A percentile compares a stretch with the other conserved stretches of the same genome.
These are phyloP conservation scores for Coniella lustricola DNA, from an alignment of 2,329 filamentous ascomycete genomes.

Conservation along the genomic window DNA sequence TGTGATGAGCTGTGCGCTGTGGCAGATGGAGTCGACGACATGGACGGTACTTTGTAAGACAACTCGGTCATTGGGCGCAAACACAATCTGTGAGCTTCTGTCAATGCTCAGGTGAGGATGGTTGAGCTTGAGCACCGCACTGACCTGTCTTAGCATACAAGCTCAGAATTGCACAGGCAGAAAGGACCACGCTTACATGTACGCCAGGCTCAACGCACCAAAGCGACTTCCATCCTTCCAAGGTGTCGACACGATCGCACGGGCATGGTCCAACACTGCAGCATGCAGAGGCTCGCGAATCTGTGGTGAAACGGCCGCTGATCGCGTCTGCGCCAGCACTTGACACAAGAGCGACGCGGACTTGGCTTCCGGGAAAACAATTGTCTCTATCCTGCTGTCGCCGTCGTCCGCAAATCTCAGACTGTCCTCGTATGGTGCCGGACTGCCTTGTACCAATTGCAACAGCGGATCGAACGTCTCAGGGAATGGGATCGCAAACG, in stretches of 20 bases:
- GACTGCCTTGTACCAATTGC: conserved; percentile 6
- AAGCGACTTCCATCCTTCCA: conserved; percentile 21
- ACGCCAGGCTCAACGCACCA: conserved; percentile 21
- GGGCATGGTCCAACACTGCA: conserved; percentile 19
- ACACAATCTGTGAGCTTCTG: background rate
- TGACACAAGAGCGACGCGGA: conserved; percentile 22
- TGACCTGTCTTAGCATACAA: conserved; percentile 16
- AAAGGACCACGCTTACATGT: conserved; percentile 21
- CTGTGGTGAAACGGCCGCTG: background rate
- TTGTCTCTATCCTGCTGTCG: conserved; percentile 21
- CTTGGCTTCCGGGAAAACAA: conserved; percentile 23
- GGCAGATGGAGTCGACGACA: conserved; percentile 20
- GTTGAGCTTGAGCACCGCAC: conserved; percentile 25
- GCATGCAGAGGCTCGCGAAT: conserved; percentile 16
- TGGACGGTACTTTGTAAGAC: conserved; percentile 19
- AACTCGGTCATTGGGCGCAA: conserved; percentile 10
- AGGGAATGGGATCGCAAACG: conserved; percentile 21
- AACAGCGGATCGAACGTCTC: conserved; percentile 21
- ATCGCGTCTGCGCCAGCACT: conserved; percentile 19
- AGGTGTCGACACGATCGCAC: conserved; percentile 17
- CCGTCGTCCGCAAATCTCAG: conserved; percentile 19
- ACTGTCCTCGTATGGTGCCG: conserved; percentile 6
- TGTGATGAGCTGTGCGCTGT: conserved; percentile 17
- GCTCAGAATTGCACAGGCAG: conserved; percentile 1
- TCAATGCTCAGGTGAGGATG: conserved; percentile 20